Evolutionary conservation across 371 early-diverging fungal species (phyloP).

Genomic region (Gilbertella persicaria): DNA sequence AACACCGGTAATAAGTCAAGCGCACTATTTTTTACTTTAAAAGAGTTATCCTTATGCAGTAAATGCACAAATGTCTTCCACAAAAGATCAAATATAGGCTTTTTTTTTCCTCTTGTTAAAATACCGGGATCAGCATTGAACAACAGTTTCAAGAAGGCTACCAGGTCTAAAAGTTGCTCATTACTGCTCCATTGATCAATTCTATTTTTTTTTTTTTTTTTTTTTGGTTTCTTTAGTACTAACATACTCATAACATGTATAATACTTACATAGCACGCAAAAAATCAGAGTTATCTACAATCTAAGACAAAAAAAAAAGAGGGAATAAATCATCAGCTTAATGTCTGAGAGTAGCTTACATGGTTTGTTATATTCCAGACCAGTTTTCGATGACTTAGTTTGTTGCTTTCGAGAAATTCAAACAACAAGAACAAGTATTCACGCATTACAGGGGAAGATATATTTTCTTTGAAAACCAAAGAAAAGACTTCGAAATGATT

Average conservation of each 20-base stretch:
- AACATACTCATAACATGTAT: background rate
- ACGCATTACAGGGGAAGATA: conserved; percentile 17
- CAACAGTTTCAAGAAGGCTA: conserved; percentile 38
- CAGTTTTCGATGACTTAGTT: conserved; percentile 11
- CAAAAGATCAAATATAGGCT: conserved; percentile 23
- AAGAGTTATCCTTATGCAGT: conserved; percentile 19
- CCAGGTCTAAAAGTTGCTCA: conserved; percentile 29
- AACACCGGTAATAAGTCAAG: conserved; percentile 41
- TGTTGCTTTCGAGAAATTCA: conserved; percentile 30
- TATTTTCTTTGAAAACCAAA: conserved; percentile 8
- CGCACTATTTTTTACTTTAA: conserved; percentile 23
- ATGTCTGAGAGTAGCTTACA: conserved; percentile 14
- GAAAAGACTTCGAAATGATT: conserved; percentile 29
- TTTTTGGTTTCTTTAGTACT: too few species aligned
- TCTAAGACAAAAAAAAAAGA: conserved; percentile 18
- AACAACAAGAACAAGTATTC: conserved; percentile 33
- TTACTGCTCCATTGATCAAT: conserved; percentile 29
- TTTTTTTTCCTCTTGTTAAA: conserved; percentile 35
- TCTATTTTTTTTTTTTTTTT: too few species aligned
- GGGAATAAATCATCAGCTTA: background rate
- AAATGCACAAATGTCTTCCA: conserved; percentile 20
- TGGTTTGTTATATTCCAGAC: conserved; percentile 19
- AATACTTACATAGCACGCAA: conserved; percentile 45
- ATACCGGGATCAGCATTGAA: conserved; percentile 52
- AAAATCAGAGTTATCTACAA: conserved; percentile 30